phyloP scores from a whole-genome alignment of 2,329 filamentous ascomycete genomes.

The Moelleriella libera region DNA sequence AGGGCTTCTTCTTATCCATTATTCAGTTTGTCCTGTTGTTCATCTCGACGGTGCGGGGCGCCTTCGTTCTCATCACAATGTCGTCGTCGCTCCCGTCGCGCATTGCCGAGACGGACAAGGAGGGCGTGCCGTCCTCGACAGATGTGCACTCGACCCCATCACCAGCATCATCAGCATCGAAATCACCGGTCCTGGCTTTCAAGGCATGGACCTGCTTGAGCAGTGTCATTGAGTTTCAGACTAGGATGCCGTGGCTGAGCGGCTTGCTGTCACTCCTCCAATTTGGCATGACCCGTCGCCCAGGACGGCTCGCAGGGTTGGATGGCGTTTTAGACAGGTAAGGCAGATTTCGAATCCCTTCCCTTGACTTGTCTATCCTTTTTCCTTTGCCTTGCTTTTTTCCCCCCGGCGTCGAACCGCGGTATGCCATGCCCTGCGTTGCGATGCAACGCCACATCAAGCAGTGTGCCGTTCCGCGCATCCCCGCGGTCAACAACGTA shows the following conservation, averaged over 20 bases:
- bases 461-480: constrained; percentile 21
- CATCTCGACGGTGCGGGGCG: constrained; percentile 50
- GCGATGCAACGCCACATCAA: too few relatives aligned
- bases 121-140: neutral
- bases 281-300: constrained; percentile 57
- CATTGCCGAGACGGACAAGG: constrained; percentile 6
- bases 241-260: constrained; percentile 82
- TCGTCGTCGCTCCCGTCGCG: constrained; percentile 53
- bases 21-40: constrained; percentile 40
- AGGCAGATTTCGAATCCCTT: constrained; percentile 20
- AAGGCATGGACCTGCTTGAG: constrained; percentile 61
- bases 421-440: neutral
- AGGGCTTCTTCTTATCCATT: constrained; percentile 38
- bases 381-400: neutral
- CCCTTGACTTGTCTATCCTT: constrained; percentile 6
- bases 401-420: neutral
- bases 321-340: constrained; percentile 84
- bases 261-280: constrained; percentile 64
- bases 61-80: constrained; percentile 49
- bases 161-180: constrained; percentile 9
- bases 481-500: constrained; percentile 16
- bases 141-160: neutral
- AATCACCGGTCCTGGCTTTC: constrained; percentile 61
- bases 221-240: constrained; percentile 57
- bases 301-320: constrained; percentile 58